A percentile compares a stretch with the other conserved stretches of the same genome.
These are phyloP conservation scores for Ilex paraguariensis DNA, from an alignment of 305 asterid genomes.

Conservation along the genomic window DNA sequence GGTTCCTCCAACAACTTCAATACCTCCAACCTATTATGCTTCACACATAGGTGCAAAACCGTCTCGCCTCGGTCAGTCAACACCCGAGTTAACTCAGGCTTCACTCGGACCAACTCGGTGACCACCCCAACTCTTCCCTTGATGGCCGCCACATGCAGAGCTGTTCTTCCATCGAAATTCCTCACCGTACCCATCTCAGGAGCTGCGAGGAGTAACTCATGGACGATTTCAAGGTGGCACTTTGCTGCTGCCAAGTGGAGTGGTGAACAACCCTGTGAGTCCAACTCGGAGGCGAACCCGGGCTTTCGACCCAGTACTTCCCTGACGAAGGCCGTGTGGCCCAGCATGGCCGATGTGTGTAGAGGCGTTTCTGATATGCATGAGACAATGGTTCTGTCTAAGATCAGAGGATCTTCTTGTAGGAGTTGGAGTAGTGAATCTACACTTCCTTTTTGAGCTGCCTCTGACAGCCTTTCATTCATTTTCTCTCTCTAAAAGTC, in stretches of 20 bases:
- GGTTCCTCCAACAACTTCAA: constrained; percentile 26
- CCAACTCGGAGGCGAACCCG: constrained; percentile 39
- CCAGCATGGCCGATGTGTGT: constrained; percentile 21
- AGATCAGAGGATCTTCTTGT: no score
- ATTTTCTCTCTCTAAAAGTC: no score
- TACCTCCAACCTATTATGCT: constrained; percentile 16
- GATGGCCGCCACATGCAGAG: constrained; percentile 34
- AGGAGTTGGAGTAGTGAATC: no score
- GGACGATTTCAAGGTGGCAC: constrained; percentile 29
- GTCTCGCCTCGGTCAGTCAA: constrained; percentile 40
- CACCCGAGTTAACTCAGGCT: constrained; percentile 17
- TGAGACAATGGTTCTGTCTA: constrained; percentile 18
- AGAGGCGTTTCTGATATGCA: constrained; percentile 32
- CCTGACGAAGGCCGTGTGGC: constrained; percentile 21
- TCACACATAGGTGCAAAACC: constrained; percentile 31
- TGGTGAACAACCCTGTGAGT: constrained; percentile 36
- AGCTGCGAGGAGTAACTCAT: constrained; percentile 27
- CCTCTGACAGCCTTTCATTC: no score
- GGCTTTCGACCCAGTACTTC: constrained; percentile 18
- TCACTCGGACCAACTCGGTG: constrained; percentile 24
- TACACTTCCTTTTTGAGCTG: no score
- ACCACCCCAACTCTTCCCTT: constrained; percentile 32
- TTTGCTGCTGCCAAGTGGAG: constrained; percentile 43
- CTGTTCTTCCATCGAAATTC: constrained; percentile 37
- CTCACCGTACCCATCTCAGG: constrained; percentile 17